Evolutionary conservation across 2,329 filamentous ascomycete genomes (phyloP), one percentile per base, ranked within the genome.

Genomic region (Aschersonia sp.): DNA sequence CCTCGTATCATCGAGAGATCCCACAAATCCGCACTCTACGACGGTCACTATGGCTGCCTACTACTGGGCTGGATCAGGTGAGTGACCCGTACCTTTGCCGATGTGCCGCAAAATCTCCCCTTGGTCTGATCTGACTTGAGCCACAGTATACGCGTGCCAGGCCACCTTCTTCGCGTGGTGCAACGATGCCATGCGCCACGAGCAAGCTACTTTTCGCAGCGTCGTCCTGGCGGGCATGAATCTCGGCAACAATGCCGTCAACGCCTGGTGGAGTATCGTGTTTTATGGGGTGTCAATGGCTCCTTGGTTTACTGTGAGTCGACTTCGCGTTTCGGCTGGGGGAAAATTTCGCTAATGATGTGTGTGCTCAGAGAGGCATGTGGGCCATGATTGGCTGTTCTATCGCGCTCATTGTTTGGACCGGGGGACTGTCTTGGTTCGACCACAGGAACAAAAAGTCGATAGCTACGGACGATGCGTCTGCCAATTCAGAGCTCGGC

Each of bases 81-180:
- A 32, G 39, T 22, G 22, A 39, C 10, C 12, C 14, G 12, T 4
- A 35, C 10, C 39, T 11, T 32, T 40, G 6, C 10, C 30, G 31
- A 30, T 45, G 41, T 37, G 42, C 4, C 22, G 22, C 22, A 22
- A 22, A 4, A 22, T 22, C 22, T 22, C 4, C 35, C 35, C 35
- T 37, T 12, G 35, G 35, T 37, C 8, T 11, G 8, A 37, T 8
- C 11, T 9, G 8, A 9, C 8, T 9, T 12, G 35, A 0, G 10
- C 1, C 11, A 6, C 12, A 50, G 78, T 84, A 0, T 86, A 86
- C 53, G 81, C 82, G 0, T 83, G 81, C 55, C 81, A 87, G 60
- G 81, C 83, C 1, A 83, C 78, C 0, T 85, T 86, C 54, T 86
- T 87, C 53, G 82, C 83, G 0, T 86, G 82, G 82, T 82, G 79